phyloP scores from a whole-genome alignment of 441 rosid genomes.

The Populus hybrid region DNA sequence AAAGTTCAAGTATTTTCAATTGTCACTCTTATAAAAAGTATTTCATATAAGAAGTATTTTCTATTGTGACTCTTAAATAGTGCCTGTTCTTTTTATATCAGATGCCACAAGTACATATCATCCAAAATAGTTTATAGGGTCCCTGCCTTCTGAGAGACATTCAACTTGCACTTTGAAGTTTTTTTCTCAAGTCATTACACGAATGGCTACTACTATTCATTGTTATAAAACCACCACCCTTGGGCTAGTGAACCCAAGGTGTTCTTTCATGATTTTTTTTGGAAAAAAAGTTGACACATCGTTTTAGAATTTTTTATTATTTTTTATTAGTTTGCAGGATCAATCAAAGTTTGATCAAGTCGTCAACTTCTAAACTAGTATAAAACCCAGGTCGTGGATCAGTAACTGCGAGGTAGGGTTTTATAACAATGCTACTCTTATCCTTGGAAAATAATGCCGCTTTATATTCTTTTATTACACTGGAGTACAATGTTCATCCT shows the following conservation, averaged over 20 bases:
- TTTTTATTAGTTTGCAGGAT: not conserved
- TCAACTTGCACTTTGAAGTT: not conserved
- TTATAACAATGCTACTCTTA: not conserved
- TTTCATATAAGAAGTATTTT: too few relatives aligned
- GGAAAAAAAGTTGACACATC: not conserved
- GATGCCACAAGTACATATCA: not conserved
- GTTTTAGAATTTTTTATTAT: too few relatives aligned
- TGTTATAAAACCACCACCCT: not conserved
- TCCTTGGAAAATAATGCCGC: not conserved
- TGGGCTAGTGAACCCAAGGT: not conserved
- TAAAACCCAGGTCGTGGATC: too few relatives aligned
- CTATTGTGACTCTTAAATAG: too few relatives aligned
- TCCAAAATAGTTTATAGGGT: not conserved
- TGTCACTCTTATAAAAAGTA: too few relatives aligned
- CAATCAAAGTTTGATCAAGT: not conserved
- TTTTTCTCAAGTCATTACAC: not conserved
- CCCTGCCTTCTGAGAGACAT: not conserved
- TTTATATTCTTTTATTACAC: not conserved
- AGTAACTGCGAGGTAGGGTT: not conserved
- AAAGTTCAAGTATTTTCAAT: too few relatives aligned
- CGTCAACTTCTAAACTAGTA: too few relatives aligned
- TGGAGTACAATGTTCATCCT: not conserved
- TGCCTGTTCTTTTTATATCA: not conserved
- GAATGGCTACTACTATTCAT: not conserved
- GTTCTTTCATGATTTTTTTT: not conserved